Conservation (phyloP, 208 protist genomes). For the Naegleria lovaniensis region DNA sequence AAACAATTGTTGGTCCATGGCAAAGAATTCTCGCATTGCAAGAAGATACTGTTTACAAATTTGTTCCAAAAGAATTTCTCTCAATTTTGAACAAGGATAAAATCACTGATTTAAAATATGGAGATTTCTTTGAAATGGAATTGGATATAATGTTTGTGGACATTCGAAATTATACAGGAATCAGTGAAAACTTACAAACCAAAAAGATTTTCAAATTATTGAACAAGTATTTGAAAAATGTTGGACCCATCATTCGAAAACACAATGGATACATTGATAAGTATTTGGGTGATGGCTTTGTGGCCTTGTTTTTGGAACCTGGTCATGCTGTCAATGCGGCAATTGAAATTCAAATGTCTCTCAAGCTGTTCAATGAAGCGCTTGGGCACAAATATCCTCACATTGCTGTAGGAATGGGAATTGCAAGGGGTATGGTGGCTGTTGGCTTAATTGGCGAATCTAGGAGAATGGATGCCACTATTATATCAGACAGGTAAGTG, state of each 20-base stretch:
- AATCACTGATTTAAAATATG: background rate
- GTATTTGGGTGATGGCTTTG: constrained; percentile 44
- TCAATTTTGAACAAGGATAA: background rate
- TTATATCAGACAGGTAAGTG: background rate
- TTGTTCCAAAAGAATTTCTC: background rate
- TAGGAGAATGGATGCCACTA: constrained; percentile 31
- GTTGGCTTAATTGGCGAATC: constrained; percentile 31
- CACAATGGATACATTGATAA: constrained; percentile 50
- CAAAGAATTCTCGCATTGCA: background rate
- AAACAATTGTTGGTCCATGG: background rate
- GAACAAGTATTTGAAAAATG: constrained; percentile 43
- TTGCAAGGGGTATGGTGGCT: background rate
- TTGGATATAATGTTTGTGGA: constrained; percentile 46
- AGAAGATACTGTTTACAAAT: constrained; percentile 12
- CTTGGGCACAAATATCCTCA: background rate
- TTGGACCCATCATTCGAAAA: constrained; percentile 30
- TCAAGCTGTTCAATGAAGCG: constrained; percentile 48
- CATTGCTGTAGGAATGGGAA: background rate
- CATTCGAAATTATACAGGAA: constrained; percentile 43
- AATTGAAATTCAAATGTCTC: constrained; percentile 18
- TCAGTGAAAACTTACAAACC: constrained; percentile 39
- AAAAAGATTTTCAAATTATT: constrained; percentile 38
- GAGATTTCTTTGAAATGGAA: background rate
- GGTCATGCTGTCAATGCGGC: background rate
- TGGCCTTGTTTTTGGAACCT: background rate